A percentile compares a stretch with the other conserved stretches of the same genome.
phyloP scores from a whole-genome alignment of 371 early-diverging fungal species.

The Lichtheimia hyalospora region DNA sequence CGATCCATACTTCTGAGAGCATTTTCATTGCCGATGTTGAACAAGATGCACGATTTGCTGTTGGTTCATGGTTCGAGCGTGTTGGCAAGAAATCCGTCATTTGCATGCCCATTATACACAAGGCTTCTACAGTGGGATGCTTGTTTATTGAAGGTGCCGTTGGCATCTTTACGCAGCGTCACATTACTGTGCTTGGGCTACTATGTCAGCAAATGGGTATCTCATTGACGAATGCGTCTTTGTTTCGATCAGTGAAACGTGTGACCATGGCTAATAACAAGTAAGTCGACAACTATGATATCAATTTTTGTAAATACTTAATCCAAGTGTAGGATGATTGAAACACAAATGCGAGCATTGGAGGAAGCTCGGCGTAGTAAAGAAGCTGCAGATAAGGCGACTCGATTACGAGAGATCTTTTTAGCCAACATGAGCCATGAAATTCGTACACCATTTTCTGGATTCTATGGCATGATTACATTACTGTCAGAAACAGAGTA shows the following conservation, averaged over 20 bases:
- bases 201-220: constrained; percentile 64
- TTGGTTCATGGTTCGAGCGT: constrained; percentile 48
- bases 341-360: constrained; percentile 46
- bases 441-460: constrained; percentile 59
- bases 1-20: constrained; percentile 41
- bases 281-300: too few relatives aligned
- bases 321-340: constrained; percentile 30
- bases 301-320: too few relatives aligned
- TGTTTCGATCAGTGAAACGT: constrained; percentile 50
- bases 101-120: constrained; percentile 60
- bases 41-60: constrained; percentile 41
- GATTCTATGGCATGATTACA: constrained; percentile 61
- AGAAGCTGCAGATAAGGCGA: constrained; percentile 44
- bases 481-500: constrained; percentile 49
- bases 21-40: constrained; percentile 41
- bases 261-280: constrained; percentile 38
- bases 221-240: constrained; percentile 56
- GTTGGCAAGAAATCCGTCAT: constrained; percentile 51
- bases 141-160: constrained; percentile 55
- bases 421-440: constrained; percentile 63
- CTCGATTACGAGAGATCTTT: constrained; percentile 50
- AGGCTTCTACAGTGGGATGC: constrained; percentile 47
- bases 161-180: constrained; percentile 58
- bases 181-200: constrained; percentile 54
- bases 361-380: constrained; percentile 44